These are phyloP conservation scores for Cucumis cinereus DNA, from an alignment of 306 rosid species.

Conservation along the genomic window DNA sequence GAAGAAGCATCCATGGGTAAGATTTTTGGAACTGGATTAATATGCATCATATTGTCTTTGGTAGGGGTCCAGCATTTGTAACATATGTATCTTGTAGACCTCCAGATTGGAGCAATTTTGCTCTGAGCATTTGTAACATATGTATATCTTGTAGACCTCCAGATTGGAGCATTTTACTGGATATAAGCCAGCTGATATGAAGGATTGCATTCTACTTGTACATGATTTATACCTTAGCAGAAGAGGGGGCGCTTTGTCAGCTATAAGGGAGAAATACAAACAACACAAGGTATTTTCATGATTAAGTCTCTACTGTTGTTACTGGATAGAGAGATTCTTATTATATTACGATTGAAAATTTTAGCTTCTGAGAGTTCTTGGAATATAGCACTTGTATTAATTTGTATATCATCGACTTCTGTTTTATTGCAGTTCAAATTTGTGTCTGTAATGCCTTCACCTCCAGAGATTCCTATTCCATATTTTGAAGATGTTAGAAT, in stretches of 20 bases:
- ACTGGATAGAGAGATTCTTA: neutral
- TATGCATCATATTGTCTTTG: neutral
- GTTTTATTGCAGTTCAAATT: conserved; percentile 48
- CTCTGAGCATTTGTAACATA: conserved; percentile 12
- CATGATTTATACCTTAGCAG: conserved; percentile 69
- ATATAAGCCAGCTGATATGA: conserved; percentile 52
- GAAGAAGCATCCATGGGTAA: conserved; percentile 74
- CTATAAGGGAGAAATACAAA: conserved; percentile 75
- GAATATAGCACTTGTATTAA: neutral
- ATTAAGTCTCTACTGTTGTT: neutral
- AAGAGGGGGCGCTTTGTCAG: conserved; percentile 50
- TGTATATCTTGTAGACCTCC: conserved; percentile 29
- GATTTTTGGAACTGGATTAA: neutral
- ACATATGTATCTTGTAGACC: conserved; percentile 30
- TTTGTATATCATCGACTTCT: neutral
- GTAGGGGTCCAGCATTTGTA: conserved; percentile 7
- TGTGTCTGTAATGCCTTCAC: conserved; percentile 50
- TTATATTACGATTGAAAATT: neutral
- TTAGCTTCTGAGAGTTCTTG: neutral
- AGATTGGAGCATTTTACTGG: conserved; percentile 32
- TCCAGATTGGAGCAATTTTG: conserved; percentile 23
- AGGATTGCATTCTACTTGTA: conserved; percentile 43
- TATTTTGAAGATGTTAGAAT: conserved; percentile 34
- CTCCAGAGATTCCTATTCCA: conserved; percentile 53
- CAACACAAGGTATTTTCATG: conserved; percentile 51